Conservation (phyloP, 2,329 filamentous ascomycete genomes). For the Neofusicoccum umdonicola region DNA sequence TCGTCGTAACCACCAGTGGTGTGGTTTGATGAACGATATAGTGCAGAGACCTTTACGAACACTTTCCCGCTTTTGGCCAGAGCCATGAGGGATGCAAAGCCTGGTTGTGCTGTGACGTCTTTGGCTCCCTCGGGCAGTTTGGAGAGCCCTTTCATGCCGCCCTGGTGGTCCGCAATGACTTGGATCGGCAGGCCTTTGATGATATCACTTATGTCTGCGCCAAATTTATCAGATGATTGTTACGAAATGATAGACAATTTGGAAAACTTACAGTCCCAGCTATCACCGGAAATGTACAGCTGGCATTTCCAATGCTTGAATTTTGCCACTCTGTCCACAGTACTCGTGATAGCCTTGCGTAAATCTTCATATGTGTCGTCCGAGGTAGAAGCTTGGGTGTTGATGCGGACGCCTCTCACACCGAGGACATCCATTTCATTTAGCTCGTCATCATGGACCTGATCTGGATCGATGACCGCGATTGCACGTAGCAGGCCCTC, state of each 20-base stretch:
- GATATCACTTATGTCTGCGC: background rate
- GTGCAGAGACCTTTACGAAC: background rate
- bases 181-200: background rate
- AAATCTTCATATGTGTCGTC: background rate
- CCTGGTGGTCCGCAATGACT: conserved; percentile 3
- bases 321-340: background rate
- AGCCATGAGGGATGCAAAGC: background rate
- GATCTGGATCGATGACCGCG: background rate
- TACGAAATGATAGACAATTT: too few relatives aligned
- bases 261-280: background rate
- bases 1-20: background rate
- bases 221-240: too few relatives aligned
- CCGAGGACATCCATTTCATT: background rate
- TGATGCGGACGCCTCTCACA: background rate
- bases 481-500: background rate
- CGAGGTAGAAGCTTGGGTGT: background rate
- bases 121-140: background rate
- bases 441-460: background rate
- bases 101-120: background rate
- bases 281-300: background rate
- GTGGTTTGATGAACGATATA: background rate
- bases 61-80: background rate
- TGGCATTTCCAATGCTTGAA: background rate
- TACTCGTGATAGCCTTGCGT: background rate
- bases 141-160: background rate